Conservation (phyloP, 257 asterid species). For the Penstemon davidsonii region DNA sequence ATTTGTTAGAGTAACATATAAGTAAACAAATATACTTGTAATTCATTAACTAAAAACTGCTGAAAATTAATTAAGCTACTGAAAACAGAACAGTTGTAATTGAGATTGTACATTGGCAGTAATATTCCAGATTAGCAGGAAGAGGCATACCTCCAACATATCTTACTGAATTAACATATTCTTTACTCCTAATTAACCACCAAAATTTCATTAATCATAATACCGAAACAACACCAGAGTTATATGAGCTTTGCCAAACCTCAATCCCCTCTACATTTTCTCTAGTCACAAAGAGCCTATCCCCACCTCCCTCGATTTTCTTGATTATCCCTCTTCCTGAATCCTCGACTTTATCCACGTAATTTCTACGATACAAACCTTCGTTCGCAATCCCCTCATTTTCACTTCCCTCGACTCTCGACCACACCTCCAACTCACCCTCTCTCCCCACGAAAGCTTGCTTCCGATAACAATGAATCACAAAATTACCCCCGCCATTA, state of each 20-base stretch:
- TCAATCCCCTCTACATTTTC: constrained; percentile 88
- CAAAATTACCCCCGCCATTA: constrained; percentile 46
- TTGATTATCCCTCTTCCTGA: constrained; percentile 67
- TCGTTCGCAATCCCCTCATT: constrained; percentile 44
- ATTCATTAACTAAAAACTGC: too few relatives aligned
- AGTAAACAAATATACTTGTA: too few relatives aligned
- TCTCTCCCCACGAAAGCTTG: constrained; percentile 84
- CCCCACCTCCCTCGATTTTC: constrained; percentile 90
- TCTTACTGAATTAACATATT: background rate
- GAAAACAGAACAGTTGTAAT: background rate
- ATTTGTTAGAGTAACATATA: too few relatives aligned
- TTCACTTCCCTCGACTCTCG: constrained; percentile 46
- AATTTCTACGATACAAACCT: constrained; percentile 76
- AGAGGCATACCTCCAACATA: background rate
- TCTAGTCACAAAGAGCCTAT: constrained; percentile 77
- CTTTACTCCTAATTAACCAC: too few relatives aligned
- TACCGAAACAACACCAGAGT: constrained; percentile 55
- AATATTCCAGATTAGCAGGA: too few relatives aligned
- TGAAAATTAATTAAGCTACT: too few relatives aligned
- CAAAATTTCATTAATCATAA: constrained; percentile 28
- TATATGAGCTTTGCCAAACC: constrained; percentile 83
- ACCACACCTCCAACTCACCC: constrained; percentile 94
- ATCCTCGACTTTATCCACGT: constrained; percentile 72
- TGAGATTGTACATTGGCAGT: background rate
- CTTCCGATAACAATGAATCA: constrained; percentile 63